Conservation (phyloP, 2,329 filamentous ascomycete species). For the Chrysoporthe deuterocubensis region DNA sequence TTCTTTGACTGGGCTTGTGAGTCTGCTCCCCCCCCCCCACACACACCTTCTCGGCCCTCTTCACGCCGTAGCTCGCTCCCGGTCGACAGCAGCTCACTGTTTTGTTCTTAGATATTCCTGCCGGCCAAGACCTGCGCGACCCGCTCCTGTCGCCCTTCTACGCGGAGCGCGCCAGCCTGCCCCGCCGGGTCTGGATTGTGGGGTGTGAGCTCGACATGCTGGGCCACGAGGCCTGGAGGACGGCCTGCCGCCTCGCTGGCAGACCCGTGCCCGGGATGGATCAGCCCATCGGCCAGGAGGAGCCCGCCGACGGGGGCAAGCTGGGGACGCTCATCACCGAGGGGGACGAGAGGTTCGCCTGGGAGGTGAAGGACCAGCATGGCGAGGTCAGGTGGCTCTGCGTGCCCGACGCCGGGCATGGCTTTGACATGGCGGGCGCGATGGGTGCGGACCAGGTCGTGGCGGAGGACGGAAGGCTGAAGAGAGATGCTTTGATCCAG, state of each 20-base stretch:
- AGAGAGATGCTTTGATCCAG: slow-evolving; percentile 33
- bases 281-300: slow-evolving; percentile 38
- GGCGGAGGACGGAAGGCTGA: slow-evolving; percentile 32
- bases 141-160: slow-evolving; percentile 47
- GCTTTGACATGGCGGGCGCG: slow-evolving; percentile 35
- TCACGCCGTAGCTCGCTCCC: not conserved
- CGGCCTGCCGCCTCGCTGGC: slow-evolving; percentile 42
- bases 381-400: slow-evolving; percentile 37
- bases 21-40: not conserved
- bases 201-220: slow-evolving; percentile 52
- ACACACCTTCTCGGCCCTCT: no score
- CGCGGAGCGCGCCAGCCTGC: slow-evolving; percentile 41
- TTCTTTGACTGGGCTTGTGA: slow-evolving; percentile 47
- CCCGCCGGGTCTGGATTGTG: slow-evolving; percentile 47
- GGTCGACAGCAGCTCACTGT: no score
- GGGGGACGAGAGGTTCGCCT: slow-evolving; percentile 38
- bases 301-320: slow-evolving; percentile 30
- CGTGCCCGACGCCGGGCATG: slow-evolving; percentile 38
- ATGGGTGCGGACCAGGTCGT: slow-evolving; percentile 31
- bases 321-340: slow-evolving; percentile 31
- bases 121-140: slow-evolving; percentile 40
- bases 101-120: slow-evolving; percentile 35
- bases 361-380: slow-evolving; percentile 32
- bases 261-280: slow-evolving; percentile 36
- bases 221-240: slow-evolving; percentile 45